Conservation (phyloP, 2,329 filamentous ascomycete genomes). For the Colletotrichum sp. region DNA sequence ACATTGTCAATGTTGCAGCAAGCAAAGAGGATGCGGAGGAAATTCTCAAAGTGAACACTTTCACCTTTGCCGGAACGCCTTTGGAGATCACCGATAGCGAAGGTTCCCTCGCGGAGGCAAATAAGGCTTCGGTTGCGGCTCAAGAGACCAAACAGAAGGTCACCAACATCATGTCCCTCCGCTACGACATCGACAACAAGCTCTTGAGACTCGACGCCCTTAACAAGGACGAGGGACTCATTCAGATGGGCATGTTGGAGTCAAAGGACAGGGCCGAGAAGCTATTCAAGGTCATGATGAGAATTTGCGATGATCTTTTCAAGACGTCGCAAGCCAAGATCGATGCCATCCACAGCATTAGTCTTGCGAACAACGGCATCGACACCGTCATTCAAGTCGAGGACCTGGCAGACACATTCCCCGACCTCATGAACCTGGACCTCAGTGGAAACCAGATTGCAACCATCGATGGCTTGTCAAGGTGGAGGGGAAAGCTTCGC, state of each 20-base stretch:
- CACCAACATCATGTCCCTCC: constrained; percentile 71
- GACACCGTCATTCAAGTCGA: constrained; percentile 75
- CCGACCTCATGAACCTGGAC: constrained; percentile 86
- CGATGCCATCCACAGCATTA: constrained; percentile 81
- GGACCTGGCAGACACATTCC: constrained; percentile 78
- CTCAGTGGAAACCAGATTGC: constrained; percentile 83
- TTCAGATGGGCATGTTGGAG: constrained; percentile 77
- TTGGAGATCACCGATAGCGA: constrained; percentile 59
- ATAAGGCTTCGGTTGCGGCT: constrained; percentile 54
- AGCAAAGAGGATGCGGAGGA: constrained; percentile 67
- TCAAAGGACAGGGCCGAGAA: constrained; percentile 76
- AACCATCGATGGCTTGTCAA: constrained; percentile 69
- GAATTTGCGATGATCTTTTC: constrained; percentile 80
- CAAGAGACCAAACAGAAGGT: constrained; percentile 73
- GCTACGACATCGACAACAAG: constrained; percentile 76
- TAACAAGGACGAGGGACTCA: constrained; percentile 72
- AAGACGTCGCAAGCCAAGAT: constrained; percentile 73
- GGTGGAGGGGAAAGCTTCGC: constrained; percentile 81
- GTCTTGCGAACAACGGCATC: constrained; percentile 81
- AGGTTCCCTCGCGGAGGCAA: constrained; percentile 47
- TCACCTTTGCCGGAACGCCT: constrained; percentile 68
- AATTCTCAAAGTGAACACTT: constrained; percentile 72
- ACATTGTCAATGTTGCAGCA: constrained; percentile 71
- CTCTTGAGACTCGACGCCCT: constrained; percentile 84
- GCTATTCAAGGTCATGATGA: constrained; percentile 92